phyloP scores from a whole-genome alignment of 192 early-diverging fungal genomes.

The Entomortierella chlamydospora region DNA sequence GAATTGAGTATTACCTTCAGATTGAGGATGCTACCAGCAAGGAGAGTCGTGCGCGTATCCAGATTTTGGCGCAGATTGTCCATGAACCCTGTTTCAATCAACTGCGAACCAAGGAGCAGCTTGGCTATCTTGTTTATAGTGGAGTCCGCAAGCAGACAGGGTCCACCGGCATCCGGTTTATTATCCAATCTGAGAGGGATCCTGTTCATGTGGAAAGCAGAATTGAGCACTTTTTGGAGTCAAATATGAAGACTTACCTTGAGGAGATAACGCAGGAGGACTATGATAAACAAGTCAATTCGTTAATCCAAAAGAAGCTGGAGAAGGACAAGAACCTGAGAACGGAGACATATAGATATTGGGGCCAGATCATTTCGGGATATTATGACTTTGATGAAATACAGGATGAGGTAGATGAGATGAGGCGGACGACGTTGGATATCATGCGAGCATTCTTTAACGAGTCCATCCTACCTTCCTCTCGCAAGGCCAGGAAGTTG shows the following conservation, averaged over 20 bases:
- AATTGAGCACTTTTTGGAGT: slow-evolving; percentile 80
- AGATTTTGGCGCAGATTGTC: slow-evolving; percentile 83
- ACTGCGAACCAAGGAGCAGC: slow-evolving; percentile 91
- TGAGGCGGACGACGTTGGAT: slow-evolving; percentile 59
- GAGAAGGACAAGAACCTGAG: slow-evolving; percentile 91
- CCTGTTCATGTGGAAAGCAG: slow-evolving; percentile 84
- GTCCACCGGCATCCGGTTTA: slow-evolving; percentile 79
- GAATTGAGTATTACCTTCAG: slow-evolving; percentile 87
- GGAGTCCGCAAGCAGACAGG: slow-evolving; percentile 81
- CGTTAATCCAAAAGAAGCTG: slow-evolving; percentile 75
- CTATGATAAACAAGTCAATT: slow-evolving; percentile 80
- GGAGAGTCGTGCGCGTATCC: slow-evolving; percentile 71
- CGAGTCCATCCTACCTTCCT: slow-evolving; percentile 64
- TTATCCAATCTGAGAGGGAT: slow-evolving; percentile 89
- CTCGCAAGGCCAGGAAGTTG: slow-evolving; percentile 67
- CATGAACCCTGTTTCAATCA: slow-evolving; percentile 95
- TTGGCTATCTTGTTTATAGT: slow-evolving; percentile 83
- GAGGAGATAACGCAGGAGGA: slow-evolving; percentile 76
- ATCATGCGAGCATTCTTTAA: slow-evolving; percentile 72
- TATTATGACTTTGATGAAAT: slow-evolving; percentile 91
- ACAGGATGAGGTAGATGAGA: slow-evolving; percentile 69
- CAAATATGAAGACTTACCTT: slow-evolving; percentile 55
- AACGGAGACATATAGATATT: slow-evolving; percentile 80
- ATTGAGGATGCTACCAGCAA: slow-evolving; percentile 78
- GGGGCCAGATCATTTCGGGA: slow-evolving; percentile 77